Evolutionary conservation across 352 stramenopile species (phyloP), one percentile per base, ranked within the genome.

Genomic region (Phytophthora sp.): DNA sequence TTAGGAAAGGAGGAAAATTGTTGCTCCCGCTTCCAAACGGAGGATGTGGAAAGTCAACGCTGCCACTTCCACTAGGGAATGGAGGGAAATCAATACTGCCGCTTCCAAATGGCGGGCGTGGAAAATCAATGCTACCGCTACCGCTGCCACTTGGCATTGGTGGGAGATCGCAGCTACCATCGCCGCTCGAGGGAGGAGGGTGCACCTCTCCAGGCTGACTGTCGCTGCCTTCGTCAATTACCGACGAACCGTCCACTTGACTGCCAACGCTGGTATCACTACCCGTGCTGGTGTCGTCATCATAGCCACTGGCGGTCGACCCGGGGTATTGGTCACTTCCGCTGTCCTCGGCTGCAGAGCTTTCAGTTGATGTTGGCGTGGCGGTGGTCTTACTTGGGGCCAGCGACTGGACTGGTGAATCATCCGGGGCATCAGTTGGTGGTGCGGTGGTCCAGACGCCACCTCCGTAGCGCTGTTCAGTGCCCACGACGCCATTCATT

Each of bases 381-480:
- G 46, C 1, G 12, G 41, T 35, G 6, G 41, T 49, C 41, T 28
- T 20, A 9, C 43, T 51, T 15, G 41, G 34, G 15, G 39, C 32
- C 18, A 44, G 24, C 5, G 23, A 11, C 18, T 32, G 49, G 9
- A 30, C 39, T 9, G 51, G 38, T 23, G 51, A 52, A n/a, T 61
- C 53, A 15, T 20, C 8, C 28, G 45, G 5, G 18, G 27, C 18
- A 18, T 18, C 21, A 21, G 18, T 49, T 4, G 50, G 24, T 12
- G 54, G 32, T 18, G 28, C 35, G 21, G 41, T 49, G 20, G 58
- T 60, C 41, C n/a, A 51, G 24, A 67, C 26, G 8, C 49, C 49
- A 34, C 56, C 55, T 52, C 56, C 56, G 38, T 49, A 65, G 56
- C 58, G 50, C 34, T 67, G 51, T 26, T 67, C 51, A 32, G 56